Conservation (phyloP, 2,329 filamentous ascomycete species). For the Zasmidium angulare region DNA sequence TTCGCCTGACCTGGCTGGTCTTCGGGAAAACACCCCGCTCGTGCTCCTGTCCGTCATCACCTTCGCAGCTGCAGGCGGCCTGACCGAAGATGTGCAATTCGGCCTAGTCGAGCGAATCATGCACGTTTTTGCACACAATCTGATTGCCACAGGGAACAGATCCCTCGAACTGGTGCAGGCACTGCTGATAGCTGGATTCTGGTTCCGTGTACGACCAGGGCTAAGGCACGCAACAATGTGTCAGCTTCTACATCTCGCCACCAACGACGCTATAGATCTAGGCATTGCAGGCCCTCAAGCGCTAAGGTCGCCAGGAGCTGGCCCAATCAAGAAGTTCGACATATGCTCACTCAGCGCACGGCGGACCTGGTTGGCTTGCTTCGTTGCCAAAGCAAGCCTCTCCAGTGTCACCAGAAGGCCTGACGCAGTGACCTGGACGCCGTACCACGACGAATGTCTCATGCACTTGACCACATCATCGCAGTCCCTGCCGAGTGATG, state of each 20-base stretch:
- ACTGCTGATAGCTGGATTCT: conserved; percentile 68
- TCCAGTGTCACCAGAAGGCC: conserved; percentile 16
- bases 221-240: conserved; percentile 84
- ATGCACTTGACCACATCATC: conserved; percentile 3
- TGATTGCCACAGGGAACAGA: conserved; percentile 61
- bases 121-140: conserved; percentile 5
- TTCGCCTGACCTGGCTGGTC: not conserved
- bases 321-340: conserved; percentile 4
- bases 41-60: conserved; percentile 10
- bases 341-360: conserved; percentile 6
- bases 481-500: conserved; percentile 3
- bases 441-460: conserved; percentile 20
- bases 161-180: conserved; percentile 77
- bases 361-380: conserved; percentile 24
- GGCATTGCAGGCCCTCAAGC: conserved; percentile 57
- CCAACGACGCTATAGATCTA: conserved; percentile 76
- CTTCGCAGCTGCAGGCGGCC: conserved; percentile 6
- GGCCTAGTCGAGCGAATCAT: conserved; percentile 11
- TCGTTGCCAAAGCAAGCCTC: conserved; percentile 15
- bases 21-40: conserved; percentile 3
- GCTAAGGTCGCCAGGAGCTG: conserved; percentile 3
- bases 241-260: conserved; percentile 74
- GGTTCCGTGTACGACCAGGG: conserved; percentile 73
- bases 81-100: conserved; percentile 1
- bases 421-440: conserved; percentile 20